A percentile compares a stretch with the other conserved stretches of the same genome.
phyloP scores from a whole-genome alignment of 306 rosid genomes.

The Dryas octopetala region DNA sequence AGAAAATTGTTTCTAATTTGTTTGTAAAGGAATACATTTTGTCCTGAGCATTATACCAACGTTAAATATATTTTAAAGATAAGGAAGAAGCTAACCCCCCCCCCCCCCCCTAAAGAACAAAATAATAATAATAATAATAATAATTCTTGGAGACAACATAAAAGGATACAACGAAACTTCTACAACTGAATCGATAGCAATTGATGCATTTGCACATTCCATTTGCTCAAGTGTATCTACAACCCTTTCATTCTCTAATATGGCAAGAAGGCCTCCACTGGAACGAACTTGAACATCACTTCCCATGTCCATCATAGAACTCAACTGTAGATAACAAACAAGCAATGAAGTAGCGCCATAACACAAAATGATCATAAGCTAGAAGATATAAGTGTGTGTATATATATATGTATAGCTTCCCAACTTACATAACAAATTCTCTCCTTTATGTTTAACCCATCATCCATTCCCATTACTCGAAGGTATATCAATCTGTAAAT shows the following conservation, averaged over 20 bases:
- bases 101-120: background rate
- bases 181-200: slow-evolving; percentile 68
- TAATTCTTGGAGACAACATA: slow-evolving; percentile 20
- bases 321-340: slow-evolving; percentile 53
- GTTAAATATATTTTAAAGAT: slow-evolving; percentile 22
- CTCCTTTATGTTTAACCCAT: slow-evolving; percentile 81
- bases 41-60: slow-evolving; percentile 14
- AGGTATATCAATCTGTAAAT: slow-evolving; percentile 82
- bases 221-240: slow-evolving; percentile 81
- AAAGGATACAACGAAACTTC: slow-evolving; percentile 88
- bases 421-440: slow-evolving; percentile 81
- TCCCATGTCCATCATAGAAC: slow-evolving; percentile 96
- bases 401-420: slow-evolving; percentile 5
- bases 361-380: slow-evolving; percentile 24
- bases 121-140: background rate
- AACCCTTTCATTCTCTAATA: slow-evolving; percentile 85
- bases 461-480: slow-evolving; percentile 92
- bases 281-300: slow-evolving; percentile 95
- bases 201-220: slow-evolving; percentile 75
- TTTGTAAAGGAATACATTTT: slow-evolving; percentile 46
- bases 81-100: slow-evolving; percentile 9
- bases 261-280: slow-evolving; percentile 97
- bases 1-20: slow-evolving; percentile 74
- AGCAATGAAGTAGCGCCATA: slow-evolving; percentile 11
- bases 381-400: background rate